phyloP scores from a whole-genome alignment of 805 yeast genomes.

The Wickerhamiella nectarea region DNA sequence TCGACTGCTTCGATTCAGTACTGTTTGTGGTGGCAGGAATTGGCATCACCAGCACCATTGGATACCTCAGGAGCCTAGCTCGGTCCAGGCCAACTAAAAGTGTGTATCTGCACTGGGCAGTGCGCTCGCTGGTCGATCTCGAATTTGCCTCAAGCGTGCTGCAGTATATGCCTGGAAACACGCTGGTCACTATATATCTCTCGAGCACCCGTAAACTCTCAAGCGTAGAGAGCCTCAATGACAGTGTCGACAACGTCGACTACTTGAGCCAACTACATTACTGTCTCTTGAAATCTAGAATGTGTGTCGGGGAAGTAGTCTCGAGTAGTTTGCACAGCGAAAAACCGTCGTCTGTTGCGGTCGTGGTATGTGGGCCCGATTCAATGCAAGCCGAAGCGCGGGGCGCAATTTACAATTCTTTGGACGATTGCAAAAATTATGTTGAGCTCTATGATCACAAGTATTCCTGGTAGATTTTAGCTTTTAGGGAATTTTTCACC shows the following conservation, averaged over 20 bases:
- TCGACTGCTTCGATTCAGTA: slow-evolving; percentile 28
- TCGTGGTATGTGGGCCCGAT: slow-evolving; percentile 17
- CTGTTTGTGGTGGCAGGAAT: slow-evolving; percentile 44
- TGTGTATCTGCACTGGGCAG: slow-evolving; percentile 16
- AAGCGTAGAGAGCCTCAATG: slow-evolving; percentile 2
- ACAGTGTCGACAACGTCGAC: neutral
- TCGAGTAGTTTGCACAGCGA: neutral
- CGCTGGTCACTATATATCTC: slow-evolving; percentile 3
- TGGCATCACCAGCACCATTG: slow-evolving; percentile 40
- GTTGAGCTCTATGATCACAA: slow-evolving; percentile 15
- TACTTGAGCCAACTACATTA: slow-evolving; percentile 1
- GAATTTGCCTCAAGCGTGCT: slow-evolving; percentile 11
- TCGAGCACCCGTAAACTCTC: neutral
- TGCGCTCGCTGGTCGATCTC: slow-evolving; percentile 8
- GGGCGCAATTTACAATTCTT: slow-evolving; percentile 12
- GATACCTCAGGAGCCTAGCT: slow-evolving; percentile 9
- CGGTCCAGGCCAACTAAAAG: slow-evolving; percentile 2
- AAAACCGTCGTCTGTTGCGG: slow-evolving; percentile 6
- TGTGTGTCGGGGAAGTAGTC: slow-evolving; percentile 6
- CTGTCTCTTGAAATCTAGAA: slow-evolving; percentile 3
- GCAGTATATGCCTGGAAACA: neutral
- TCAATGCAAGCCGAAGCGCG: slow-evolving; percentile 14
- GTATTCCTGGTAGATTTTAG: slow-evolving; percentile 12
- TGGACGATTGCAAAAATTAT: slow-evolving; percentile 8
- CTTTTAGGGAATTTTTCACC: neutral